These are phyloP conservation scores for Piper betle DNA, from an alignment of 164 flowering plant species.

Conservation along the genomic window DNA sequence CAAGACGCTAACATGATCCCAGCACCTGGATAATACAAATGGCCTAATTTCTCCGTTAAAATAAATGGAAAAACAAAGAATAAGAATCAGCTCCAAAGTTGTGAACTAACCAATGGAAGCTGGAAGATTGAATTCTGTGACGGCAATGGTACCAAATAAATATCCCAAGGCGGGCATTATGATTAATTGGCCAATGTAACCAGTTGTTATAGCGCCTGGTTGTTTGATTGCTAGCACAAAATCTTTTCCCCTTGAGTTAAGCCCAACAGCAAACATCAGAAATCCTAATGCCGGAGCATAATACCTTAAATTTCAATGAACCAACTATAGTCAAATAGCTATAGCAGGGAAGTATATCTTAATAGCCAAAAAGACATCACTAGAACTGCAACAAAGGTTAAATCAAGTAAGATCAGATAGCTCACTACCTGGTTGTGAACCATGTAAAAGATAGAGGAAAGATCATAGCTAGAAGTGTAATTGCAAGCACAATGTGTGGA, in stretches of 20 bases:
- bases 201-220: slow-evolving; percentile 66
- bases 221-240: slow-evolving; percentile 75
- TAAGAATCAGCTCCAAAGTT: slow-evolving; percentile 1
- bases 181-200: slow-evolving; percentile 73
- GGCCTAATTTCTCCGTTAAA: slow-evolving; percentile 3
- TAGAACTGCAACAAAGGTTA: not conserved
- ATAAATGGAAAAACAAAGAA: not conserved
- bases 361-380: not conserved
- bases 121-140: slow-evolving; percentile 55
- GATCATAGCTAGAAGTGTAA: slow-evolving; percentile 73
- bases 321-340: not conserved
- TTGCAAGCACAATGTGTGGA: slow-evolving; percentile 80
- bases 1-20: slow-evolving; percentile 93
- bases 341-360: not conserved
- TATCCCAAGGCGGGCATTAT: slow-evolving; percentile 82
- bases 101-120: slow-evolving; percentile 50
- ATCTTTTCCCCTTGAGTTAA: slow-evolving; percentile 84
- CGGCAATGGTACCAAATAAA: slow-evolving; percentile 56
- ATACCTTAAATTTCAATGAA: slow-evolving; percentile 37
- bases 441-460: slow-evolving; percentile 97
- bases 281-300: slow-evolving; percentile 96
- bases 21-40: slow-evolving; percentile 47
- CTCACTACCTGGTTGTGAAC: slow-evolving; percentile 77
- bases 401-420: not conserved
- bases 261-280: slow-evolving; percentile 97